Conservation (phyloP, 495 filamentous ascomycete genomes). For the Penicillium simplicissimum region DNA sequence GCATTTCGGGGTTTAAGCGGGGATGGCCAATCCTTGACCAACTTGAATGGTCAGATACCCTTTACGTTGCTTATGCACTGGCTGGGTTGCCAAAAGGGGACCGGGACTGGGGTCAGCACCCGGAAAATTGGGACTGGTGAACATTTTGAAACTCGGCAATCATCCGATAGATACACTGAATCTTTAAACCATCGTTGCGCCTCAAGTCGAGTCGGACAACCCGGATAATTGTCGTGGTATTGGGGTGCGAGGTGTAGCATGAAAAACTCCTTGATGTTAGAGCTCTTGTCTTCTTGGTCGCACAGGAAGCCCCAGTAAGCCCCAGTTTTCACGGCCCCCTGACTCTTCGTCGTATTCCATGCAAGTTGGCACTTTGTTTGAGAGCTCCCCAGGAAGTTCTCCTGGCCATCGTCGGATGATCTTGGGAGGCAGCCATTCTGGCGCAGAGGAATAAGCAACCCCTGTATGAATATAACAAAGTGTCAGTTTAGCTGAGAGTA, state of each 20-base stretch:
- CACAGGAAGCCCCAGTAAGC: constrained; percentile 64
- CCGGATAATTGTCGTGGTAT: constrained; percentile 36
- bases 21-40: too few species aligned
- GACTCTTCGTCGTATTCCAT: constrained; percentile 51
- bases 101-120: too few species aligned
- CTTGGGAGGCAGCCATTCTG: constrained; percentile 49
- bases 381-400: constrained; percentile 49
- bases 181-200: constrained; percentile 58
- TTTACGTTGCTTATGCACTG: too few species aligned
- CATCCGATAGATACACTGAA: constrained; percentile 55
- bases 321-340: constrained; percentile 51
- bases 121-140: too few species aligned
- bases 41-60: too few species aligned
- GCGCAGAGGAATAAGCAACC: constrained; percentile 53
- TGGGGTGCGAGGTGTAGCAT: constrained; percentile 59
- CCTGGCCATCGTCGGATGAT: constrained; percentile 64
- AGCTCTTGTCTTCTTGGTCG: constrained; percentile 44
- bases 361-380: constrained; percentile 61
- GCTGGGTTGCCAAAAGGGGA: too few species aligned
- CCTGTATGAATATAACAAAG: constrained; percentile 34
- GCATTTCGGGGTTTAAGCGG: too few species aligned
- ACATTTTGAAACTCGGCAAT: too few species aligned
- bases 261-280: constrained; percentile 55
- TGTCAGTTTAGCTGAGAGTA: background rate
- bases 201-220: constrained; percentile 39